Conservation (phyloP, 345 rosid genomes). For the Boechera divaricarpa region DNA sequence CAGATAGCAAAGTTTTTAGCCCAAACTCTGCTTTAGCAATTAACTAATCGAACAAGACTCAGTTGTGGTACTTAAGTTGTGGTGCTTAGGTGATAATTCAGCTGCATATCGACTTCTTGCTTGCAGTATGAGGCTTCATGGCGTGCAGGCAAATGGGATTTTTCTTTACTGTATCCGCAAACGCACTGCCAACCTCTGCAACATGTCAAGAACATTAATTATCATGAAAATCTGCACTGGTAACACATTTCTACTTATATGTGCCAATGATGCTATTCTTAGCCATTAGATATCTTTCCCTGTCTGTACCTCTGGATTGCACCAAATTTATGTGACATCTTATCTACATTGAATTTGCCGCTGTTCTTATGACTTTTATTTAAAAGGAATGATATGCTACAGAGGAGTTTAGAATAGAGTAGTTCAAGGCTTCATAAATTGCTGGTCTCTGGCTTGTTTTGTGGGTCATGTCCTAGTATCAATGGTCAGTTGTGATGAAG, state of each 20-base stretch:
- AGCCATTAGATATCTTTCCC: conserved; percentile 14
- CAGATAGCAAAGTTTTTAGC: conserved; percentile 10
- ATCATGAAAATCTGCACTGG: conserved; percentile 88
- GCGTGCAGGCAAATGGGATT: conserved; percentile 98
- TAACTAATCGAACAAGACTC: not conserved
- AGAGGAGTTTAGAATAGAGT: conserved; percentile 22
- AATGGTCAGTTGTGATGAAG: conserved; percentile 18
- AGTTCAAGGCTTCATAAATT: conserved; percentile 22
- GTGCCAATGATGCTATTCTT: conserved; percentile 24
- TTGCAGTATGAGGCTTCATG: conserved; percentile 98
- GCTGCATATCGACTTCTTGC: conserved; percentile 37
- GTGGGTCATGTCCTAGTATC: conserved; percentile 20
- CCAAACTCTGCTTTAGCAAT: conserved; percentile 9
- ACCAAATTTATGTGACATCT: conserved; percentile 23
- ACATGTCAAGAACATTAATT: conserved; percentile 59
- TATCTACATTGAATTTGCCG: not conserved
- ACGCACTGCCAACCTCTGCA: conserved; percentile 50
- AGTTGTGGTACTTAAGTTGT: conserved; percentile 24
- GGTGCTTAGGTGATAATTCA: conserved; percentile 25
- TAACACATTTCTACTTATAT: conserved; percentile 42
- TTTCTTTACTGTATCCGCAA: conserved; percentile 63
- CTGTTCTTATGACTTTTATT: conserved; percentile 18
- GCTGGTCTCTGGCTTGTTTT: conserved; percentile 17
- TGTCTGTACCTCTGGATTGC: conserved; percentile 33
- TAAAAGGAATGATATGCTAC: conserved; percentile 16